A percentile compares a stretch with the other conserved stretches of the same genome.
Conservation (phyloP, 2,329 filamentous ascomycete genomes). For the Epichloe bromicola region DNA sequence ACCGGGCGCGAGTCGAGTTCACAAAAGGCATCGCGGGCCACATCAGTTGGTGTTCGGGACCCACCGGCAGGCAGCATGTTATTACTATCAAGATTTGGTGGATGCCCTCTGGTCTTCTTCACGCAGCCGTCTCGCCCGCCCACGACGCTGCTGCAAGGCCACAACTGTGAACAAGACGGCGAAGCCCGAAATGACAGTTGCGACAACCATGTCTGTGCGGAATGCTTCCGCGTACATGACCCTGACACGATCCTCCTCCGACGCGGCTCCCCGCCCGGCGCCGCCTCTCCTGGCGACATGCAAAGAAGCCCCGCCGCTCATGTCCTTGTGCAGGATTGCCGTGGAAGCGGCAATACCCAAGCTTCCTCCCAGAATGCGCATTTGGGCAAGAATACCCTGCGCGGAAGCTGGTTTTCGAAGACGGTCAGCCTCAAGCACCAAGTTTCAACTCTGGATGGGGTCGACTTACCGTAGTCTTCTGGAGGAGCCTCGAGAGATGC, state of each 20-base stretch:
- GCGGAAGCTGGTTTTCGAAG: conserved; percentile 31
- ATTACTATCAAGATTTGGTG: neutral
- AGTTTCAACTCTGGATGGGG: neutral
- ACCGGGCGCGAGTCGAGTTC: too few species aligned
- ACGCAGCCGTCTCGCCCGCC: neutral
- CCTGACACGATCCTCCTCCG: conserved; percentile 14
- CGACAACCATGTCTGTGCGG: conserved; percentile 32
- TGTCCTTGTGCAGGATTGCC: conserved; percentile 26
- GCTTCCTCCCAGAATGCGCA: conserved; percentile 39
- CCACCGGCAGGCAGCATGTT: too few species aligned
- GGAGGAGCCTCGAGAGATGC: conserved; percentile 28
- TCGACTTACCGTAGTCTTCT: conserved; percentile 30
- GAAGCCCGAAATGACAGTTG: conserved; percentile 25
- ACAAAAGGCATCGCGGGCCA: too few species aligned
- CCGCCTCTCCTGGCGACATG: conserved; percentile 6
- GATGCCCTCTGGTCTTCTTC: neutral
- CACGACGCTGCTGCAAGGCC: neutral
- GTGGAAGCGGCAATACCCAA: conserved; percentile 41
- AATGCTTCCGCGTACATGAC: conserved; percentile 32
- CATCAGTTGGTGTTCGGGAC: too few species aligned
- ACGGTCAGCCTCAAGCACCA: neutral
- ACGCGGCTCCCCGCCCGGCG: conserved; percentile 14
- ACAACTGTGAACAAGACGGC: conserved; percentile 26
- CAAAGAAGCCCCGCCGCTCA: neutral
- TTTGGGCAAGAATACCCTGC: conserved; percentile 39